A percentile compares a stretch with the other conserved stretches of the same genome.
Evolutionary conservation across 495 filamentous ascomycete genomes (phyloP).

Genomic region (Neurospora sp.): DNA sequence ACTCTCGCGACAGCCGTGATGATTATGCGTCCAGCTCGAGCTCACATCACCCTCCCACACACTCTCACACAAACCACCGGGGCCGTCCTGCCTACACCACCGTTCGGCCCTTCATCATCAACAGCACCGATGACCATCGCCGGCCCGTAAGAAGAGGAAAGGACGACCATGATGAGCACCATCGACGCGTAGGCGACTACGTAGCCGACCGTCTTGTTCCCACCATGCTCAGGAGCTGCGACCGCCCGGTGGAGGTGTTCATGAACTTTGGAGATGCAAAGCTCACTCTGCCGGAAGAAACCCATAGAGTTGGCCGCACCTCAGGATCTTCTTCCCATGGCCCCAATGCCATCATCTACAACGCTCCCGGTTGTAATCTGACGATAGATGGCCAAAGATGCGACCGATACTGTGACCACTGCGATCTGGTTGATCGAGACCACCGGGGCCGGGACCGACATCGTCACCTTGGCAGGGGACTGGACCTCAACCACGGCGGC

Average conservation of each 20-base stretch:
- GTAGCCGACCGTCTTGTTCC: not conserved
- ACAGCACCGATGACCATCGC: not conserved
- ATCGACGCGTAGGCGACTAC: not conserved
- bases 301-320: too few relatives aligned
- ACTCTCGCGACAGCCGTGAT: not conserved
- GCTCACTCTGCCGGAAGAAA: not conserved
- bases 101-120: not conserved
- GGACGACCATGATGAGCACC: not conserved
- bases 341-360: not conserved
- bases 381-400: not conserved
- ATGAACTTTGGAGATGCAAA: not conserved
- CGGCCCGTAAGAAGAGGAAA: not conserved
- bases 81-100: not conserved
- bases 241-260: not conserved
- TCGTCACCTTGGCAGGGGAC: not conserved
- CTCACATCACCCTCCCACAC: not conserved
- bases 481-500: not conserved
- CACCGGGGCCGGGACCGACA: not conserved
- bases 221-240: not conserved
- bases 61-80: too few relatives aligned
- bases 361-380: not conserved
- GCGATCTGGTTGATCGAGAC: too few relatives aligned
- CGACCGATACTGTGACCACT: not conserved
- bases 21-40: not conserved
- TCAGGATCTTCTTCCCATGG: too few relatives aligned